phyloP scores from a whole-genome alignment of 1,284 basidiomycete genomes.

The Rhodotorula sp. region DNA sequence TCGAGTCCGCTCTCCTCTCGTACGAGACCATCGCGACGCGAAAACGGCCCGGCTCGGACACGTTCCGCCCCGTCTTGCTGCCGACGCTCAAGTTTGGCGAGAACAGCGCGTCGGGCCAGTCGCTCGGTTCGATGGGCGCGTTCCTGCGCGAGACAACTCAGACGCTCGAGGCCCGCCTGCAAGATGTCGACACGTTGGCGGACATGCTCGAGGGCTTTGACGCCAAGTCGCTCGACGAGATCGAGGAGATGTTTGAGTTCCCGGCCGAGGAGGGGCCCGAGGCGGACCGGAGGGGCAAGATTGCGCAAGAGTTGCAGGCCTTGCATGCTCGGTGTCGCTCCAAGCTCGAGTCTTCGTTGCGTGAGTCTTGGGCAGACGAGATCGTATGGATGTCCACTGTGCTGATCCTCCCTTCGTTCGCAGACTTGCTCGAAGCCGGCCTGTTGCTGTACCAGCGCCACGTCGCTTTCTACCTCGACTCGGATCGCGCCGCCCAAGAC shows the following conservation, averaged over 20 bases:
- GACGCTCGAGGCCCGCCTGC: constrained; percentile 62
- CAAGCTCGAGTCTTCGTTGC: constrained; percentile 28
- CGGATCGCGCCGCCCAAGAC: constrained; percentile 17
- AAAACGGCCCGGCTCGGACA: constrained; percentile 43
- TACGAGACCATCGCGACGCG: constrained; percentile 40
- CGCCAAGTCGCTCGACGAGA: constrained; percentile 50
- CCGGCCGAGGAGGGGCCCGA: constrained; percentile 23
- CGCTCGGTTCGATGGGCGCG: constrained; percentile 70
- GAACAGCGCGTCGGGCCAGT: constrained; percentile 58
- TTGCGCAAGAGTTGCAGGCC: constrained; percentile 24
- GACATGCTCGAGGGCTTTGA: constrained; percentile 70
- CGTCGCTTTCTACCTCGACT: constrained; percentile 58
- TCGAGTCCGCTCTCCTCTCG: constrained; percentile 39
- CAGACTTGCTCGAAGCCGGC: constrained; percentile 48
- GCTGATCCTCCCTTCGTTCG: not conserved
- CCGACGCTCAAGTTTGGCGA: constrained; percentile 29
- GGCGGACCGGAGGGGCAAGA: constrained; percentile 24
- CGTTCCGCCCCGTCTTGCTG: constrained; percentile 43
- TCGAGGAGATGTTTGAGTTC: constrained; percentile 47
- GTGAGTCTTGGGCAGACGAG: constrained; percentile 11
- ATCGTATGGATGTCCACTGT: not conserved
- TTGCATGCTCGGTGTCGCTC: constrained; percentile 25
- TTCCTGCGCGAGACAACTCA: constrained; percentile 64
- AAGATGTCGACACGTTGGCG: constrained; percentile 66
- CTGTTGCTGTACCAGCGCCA: constrained; percentile 84